Evolutionary conservation across 768 basidiomycete species (phyloP).

Genomic region (Boletus edulis): DNA sequence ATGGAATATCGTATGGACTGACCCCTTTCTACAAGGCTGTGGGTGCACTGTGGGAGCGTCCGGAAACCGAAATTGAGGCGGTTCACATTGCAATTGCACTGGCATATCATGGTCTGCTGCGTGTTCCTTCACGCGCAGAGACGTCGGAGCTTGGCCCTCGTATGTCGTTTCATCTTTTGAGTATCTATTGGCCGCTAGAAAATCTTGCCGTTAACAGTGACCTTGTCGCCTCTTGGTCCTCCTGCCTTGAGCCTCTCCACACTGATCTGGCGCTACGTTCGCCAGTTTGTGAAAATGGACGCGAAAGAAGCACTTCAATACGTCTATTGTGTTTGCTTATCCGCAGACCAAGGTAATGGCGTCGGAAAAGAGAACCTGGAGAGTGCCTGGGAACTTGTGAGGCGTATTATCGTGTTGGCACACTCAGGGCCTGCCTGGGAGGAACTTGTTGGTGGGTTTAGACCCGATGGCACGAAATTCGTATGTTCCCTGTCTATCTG

Average conservation of each 20-base stretch:
- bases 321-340: slow-evolving; percentile 81
- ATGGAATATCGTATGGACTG: not conserved
- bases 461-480: slow-evolving; percentile 85
- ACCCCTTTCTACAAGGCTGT: slow-evolving; percentile 59
- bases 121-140: slow-evolving; percentile 78
- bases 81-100: slow-evolving; percentile 92
- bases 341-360: slow-evolving; percentile 64
- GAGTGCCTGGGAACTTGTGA: slow-evolving; percentile 73
- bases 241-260: slow-evolving; percentile 81
- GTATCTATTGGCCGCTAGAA: not conserved
- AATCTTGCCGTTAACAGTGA: slow-evolving; percentile 44
- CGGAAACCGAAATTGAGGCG: slow-evolving; percentile 86
- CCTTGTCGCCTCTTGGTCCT: slow-evolving; percentile 61
- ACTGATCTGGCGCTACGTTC: slow-evolving; percentile 88
- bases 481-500: slow-evolving; percentile 45
- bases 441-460: slow-evolving; percentile 90
- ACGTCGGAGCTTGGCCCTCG: slow-evolving; percentile 81
- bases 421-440: slow-evolving; percentile 85
- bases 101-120: slow-evolving; percentile 88
- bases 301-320: slow-evolving; percentile 94
- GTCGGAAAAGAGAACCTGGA: slow-evolving; percentile 86
- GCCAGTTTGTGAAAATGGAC: slow-evolving; percentile 90
- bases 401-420: slow-evolving; percentile 75
- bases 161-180: slow-evolving; percentile 38
- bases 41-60: slow-evolving; percentile 84